Base-by-base conservation (phyloP, 768 basidiomycete species). In the Boletus rubroflammeus region DNA sequence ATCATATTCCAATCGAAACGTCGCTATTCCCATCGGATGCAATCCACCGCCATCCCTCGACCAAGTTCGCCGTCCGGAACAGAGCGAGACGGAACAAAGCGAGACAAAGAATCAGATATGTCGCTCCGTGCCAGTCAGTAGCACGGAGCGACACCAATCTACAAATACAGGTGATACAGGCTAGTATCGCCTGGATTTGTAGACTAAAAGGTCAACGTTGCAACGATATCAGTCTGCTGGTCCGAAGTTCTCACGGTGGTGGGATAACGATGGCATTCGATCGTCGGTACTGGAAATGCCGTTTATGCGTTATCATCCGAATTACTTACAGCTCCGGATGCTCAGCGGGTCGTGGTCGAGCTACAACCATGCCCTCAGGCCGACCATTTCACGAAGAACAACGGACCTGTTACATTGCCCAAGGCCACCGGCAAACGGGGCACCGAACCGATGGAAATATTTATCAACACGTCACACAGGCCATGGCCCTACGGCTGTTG, bases 11-110 rank as follows among this genome's bases (percentile, higher is more conserved):
- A 43, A 55, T 56, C 62, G 54, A 42, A 48, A 50, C 23, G 29
- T 39, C 38, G 35, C 25, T n/a, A 3, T 63, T 62, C 50, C 61
- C 53, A 48, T 46, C 48, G 62, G 61, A 32, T 26, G 44, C n/a
- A 60, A 28, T 53, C 43, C 32, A 39, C 26, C 50, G 40, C 31
- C 35, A 42, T 50, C 54, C 25, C 21, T 34, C 34, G 25, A 23
- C 39, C 29, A 5, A 40, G 50, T 57, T 58, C 45, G 49, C 61
- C 50, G 40, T 29, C 32, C 49, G 36, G 54, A 51, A 62, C 36
- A 41, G 49, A 34, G 48, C 55, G 48, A 63, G 39, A 41, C 51
- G 25, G 49, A 53, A 57, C 38, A 50, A 45, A 32, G 44, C 49
- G 51, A 55, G 25, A 42, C 47, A 39, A 53, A 17, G 40, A 42